Percentiles rank a stretch among this genome's conserved stretches.
phyloP scores from a whole-genome alignment of 805 yeast genomes.

The Zygosaccharomyces lentus region DNA sequence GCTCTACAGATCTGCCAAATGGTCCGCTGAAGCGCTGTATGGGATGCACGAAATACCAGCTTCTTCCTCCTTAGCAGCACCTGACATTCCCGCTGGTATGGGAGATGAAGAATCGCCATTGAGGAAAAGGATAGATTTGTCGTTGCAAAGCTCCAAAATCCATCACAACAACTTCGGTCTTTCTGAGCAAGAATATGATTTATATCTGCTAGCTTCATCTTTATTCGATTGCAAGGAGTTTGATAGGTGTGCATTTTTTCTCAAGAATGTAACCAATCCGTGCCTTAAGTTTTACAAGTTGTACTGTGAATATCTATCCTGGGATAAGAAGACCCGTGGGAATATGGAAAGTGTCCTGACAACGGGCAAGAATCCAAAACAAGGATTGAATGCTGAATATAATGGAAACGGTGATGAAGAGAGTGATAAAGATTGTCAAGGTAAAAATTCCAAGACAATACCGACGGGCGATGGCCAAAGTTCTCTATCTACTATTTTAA shows the following conservation, averaged over 20 bases:
- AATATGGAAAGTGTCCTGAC: slow-evolving; percentile 63
- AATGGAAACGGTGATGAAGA: slow-evolving; percentile 11
- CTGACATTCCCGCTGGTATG: slow-evolving; percentile 11
- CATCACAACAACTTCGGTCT: slow-evolving; percentile 14
- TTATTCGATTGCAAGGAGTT: slow-evolving; percentile 83
- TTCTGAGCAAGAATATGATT: slow-evolving; percentile 39
- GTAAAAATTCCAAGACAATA: not conserved
- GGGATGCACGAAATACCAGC: slow-evolving; percentile 42
- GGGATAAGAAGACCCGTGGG: slow-evolving; percentile 72
- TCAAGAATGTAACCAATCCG: slow-evolving; percentile 49
- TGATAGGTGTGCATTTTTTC: slow-evolving; percentile 62
- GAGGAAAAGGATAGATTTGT: slow-evolving; percentile 12
- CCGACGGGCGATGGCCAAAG: slow-evolving; percentile 23
- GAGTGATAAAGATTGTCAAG: slow-evolving; percentile 3
- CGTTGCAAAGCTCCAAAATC: slow-evolving; percentile 3
- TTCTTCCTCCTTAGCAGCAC: not conserved
- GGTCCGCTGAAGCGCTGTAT: slow-evolving; percentile 77
- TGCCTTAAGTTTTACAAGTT: slow-evolving; percentile 54
- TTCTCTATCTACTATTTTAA: slow-evolving; percentile 36
- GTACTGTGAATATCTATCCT: slow-evolving; percentile 67
- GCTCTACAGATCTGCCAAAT: slow-evolving; percentile 68
- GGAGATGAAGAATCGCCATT: slow-evolving; percentile 26
- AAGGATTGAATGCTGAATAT: slow-evolving; percentile 7
- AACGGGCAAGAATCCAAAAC: slow-evolving; percentile 26
- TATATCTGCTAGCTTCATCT: slow-evolving; percentile 57